These are phyloP conservation scores for Microglena sp. DNA, from an alignment of 139 green algal genomes.

Conservation along the genomic window DNA sequence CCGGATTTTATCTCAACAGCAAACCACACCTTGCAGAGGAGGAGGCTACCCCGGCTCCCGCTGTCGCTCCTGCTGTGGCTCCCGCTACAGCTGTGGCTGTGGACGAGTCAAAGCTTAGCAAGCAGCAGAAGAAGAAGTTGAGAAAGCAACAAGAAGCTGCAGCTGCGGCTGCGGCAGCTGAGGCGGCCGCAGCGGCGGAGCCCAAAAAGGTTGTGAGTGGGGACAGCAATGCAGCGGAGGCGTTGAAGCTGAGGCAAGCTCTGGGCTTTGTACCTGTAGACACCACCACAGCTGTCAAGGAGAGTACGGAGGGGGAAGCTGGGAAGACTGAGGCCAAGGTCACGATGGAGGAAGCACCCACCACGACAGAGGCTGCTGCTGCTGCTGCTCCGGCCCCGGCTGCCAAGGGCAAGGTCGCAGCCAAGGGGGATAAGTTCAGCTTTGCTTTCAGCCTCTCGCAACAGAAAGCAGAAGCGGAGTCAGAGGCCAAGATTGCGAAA, in stretches of 20 bases:
- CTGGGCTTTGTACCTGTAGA: constrained; percentile 1
- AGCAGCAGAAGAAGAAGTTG: too few species aligned
- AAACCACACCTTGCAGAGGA: neutral
- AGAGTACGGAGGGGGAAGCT: neutral
- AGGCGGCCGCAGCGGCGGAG: neutral
- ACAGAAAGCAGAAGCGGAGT: constrained; percentile 29
- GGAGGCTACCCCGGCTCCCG: neutral
- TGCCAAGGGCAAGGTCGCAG: neutral
- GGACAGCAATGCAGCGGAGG: neutral
- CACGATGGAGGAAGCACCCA: neutral
- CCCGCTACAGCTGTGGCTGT: too few species aligned
- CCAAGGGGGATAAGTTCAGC: constrained; percentile 1
- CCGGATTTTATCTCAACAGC: too few species aligned
- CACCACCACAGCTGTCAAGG: neutral
- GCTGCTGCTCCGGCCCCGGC: neutral
- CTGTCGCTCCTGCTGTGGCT: neutral
- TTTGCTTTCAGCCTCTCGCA: constrained; percentile 27
- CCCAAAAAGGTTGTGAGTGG: neutral
- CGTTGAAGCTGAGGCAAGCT: constrained; percentile 2
- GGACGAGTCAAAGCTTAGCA: too few species aligned
- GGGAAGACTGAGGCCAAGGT: neutral
- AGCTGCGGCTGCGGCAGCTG: neutral
- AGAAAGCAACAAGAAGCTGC: neutral
- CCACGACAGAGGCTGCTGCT: neutral
- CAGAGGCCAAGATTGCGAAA: constrained; percentile 31